Evolutionary conservation across 2,329 filamentous ascomycete species (phyloP).

Genomic region (Alternaria infectoria): DNA sequence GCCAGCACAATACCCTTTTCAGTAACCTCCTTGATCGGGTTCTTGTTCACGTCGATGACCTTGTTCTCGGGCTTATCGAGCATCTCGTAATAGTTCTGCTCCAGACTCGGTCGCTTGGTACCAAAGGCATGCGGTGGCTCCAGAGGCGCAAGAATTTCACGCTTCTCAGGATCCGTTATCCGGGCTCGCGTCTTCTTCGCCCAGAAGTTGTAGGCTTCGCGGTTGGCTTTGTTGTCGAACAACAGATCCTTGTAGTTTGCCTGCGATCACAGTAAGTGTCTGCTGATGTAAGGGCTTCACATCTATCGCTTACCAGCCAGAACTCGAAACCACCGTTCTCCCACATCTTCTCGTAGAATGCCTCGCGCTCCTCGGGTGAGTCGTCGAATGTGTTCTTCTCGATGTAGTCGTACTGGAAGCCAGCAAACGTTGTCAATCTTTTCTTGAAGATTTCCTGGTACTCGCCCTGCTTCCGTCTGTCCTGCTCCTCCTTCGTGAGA

Average conservation of each 20-base stretch:
- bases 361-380: slow-evolving; percentile 50
- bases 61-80: slow-evolving; percentile 52
- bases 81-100: slow-evolving; percentile 57
- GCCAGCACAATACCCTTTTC: slow-evolving; percentile 50
- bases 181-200: slow-evolving; percentile 52
- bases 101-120: slow-evolving; percentile 55
- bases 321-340: slow-evolving; percentile 50
- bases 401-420: slow-evolving; percentile 64
- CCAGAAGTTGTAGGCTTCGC: slow-evolving; percentile 56
- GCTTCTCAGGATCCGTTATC: slow-evolving; percentile 53
- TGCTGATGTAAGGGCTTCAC: neutral
- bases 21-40: slow-evolving; percentile 49
- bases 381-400: slow-evolving; percentile 62
- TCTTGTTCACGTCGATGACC: slow-evolving; percentile 52
- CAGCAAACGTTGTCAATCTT: slow-evolving; percentile 62
- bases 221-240: slow-evolving; percentile 51
- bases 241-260: slow-evolving; percentile 49
- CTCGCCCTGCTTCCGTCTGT: slow-evolving; percentile 47
- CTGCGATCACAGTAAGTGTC: neutral
- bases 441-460: slow-evolving; percentile 59
- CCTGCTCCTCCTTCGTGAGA: slow-evolving; percentile 60
- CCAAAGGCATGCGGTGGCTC: slow-evolving; percentile 55
- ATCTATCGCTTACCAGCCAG: slow-evolving; percentile 52
- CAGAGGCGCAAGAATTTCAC: slow-evolving; percentile 55
- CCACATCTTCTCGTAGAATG: slow-evolving; percentile 53